These are phyloP conservation scores for Tarenaya hassleriana DNA, from an alignment of 345 rosid species.

Conservation along the genomic window DNA sequence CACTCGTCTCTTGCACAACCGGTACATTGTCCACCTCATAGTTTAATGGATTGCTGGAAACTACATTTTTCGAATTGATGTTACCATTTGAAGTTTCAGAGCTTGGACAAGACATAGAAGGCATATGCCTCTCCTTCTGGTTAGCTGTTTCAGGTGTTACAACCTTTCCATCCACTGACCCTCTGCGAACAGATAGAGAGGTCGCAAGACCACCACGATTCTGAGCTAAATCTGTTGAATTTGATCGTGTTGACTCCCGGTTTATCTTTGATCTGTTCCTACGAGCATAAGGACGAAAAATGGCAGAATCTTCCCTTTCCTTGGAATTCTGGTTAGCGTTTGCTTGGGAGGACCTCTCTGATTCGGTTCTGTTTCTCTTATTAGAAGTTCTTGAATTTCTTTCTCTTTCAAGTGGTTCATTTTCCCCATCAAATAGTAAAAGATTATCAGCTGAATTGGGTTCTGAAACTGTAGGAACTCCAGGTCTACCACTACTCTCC, in stretches of 20 bases:
- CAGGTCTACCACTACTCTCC: conserved; percentile 94
- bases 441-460: conserved; percentile 88
- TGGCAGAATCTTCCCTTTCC: conserved; percentile 96
- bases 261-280: conserved; percentile 84
- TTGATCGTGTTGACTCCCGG: conserved; percentile 76
- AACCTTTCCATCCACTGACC: conserved; percentile 50
- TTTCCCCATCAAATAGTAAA: conserved; percentile 73
- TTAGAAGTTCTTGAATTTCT: conserved; percentile 39
- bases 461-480: conserved; percentile 61
- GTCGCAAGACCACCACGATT: conserved; percentile 68
- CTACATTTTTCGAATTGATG: conserved; percentile 36
- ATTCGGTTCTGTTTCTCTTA: conserved; percentile 49
- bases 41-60: conserved; percentile 38
- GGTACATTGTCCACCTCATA: conserved; percentile 41
- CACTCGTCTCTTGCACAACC: conserved; percentile 31
- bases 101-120: conserved; percentile 40
- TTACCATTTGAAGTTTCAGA: conserved; percentile 53
- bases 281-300: conserved; percentile 93
- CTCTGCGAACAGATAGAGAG: conserved; percentile 44
- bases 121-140: conserved; percentile 49
- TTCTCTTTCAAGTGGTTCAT: conserved; percentile 53
- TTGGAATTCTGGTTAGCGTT: conserved; percentile 60
- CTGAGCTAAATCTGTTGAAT: conserved; percentile 65
- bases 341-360: conserved; percentile 62
- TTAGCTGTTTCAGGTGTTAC: conserved; percentile 45